Conservation (phyloP, 2,329 filamentous ascomycete species). For the Talaromyces sp. region DNA sequence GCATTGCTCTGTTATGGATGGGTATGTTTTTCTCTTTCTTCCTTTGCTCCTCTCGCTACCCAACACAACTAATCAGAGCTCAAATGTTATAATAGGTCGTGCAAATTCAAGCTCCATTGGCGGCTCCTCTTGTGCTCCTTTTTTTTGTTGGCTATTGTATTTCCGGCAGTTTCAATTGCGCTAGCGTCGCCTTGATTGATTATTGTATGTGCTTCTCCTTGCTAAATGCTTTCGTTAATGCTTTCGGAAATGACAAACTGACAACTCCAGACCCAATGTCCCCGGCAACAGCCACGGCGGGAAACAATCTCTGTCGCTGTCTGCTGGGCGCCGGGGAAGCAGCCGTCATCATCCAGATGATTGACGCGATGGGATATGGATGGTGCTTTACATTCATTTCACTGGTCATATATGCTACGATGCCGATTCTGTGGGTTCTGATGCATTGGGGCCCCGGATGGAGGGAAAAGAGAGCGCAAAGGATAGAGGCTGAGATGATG, state of each 20-base stretch:
- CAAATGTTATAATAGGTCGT: not conserved
- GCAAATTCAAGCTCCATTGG: slow-evolving; percentile 24
- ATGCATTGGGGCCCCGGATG: slow-evolving; percentile 41
- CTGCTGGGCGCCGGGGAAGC: slow-evolving; percentile 43
- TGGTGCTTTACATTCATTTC: slow-evolving; percentile 41
- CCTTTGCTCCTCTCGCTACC: no score
- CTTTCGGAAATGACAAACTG: not conserved
- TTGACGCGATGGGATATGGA: slow-evolving; percentile 28
- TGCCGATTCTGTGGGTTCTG: slow-evolving; percentile 41
- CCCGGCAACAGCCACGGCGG: slow-evolving; percentile 42
- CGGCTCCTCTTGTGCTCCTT: slow-evolving; percentile 35
- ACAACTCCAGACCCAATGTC: slow-evolving; percentile 16
- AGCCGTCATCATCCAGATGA: slow-evolving; percentile 42
- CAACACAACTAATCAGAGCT: not conserved
- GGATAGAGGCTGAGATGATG: not conserved
- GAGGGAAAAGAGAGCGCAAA: slow-evolving; percentile 20
- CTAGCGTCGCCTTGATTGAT: not conserved
- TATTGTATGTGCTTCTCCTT: not conserved
- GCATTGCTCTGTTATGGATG: slow-evolving; percentile 40
- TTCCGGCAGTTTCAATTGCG: not conserved
- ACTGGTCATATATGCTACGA: slow-evolving; percentile 35
- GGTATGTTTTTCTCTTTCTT: slow-evolving; percentile 32
- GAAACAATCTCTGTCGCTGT: slow-evolving; percentile 44
- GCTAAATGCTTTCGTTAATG: no score
- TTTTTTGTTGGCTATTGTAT: slow-evolving; percentile 28